These are phyloP conservation scores for Talaromyces sp. DNA, from an alignment of 2,329 filamentous ascomycete genomes.

Conservation along the genomic window DNA sequence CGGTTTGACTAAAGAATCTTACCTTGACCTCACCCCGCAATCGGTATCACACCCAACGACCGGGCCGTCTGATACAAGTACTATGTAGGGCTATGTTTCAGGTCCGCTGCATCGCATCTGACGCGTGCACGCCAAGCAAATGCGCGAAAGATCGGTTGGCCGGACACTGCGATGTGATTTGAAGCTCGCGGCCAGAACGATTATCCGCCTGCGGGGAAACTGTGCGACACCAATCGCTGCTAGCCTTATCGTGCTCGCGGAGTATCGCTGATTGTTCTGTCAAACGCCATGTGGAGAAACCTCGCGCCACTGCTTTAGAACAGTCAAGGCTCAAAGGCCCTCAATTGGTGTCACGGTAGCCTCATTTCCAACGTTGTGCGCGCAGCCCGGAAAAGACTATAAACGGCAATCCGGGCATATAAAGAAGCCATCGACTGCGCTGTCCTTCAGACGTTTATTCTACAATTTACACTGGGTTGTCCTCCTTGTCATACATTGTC, in stretches of 20 bases:
- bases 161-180: not conserved
- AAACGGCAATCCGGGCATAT: not conserved
- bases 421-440: not conserved
- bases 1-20: not conserved
- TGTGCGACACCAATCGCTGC: not conserved
- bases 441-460: not conserved
- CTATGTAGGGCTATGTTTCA: not conserved
- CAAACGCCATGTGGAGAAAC: not conserved
- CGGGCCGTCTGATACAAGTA: not conserved
- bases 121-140: not conserved
- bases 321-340: not conserved
- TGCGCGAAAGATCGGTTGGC: conserved; percentile 1
- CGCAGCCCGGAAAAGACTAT: not conserved
- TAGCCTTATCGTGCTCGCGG: not conserved
- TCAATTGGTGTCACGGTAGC: not conserved
- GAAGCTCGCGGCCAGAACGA: not conserved
- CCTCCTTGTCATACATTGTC: not conserved
- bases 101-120: not conserved
- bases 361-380: not conserved
- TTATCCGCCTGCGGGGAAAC: not conserved
- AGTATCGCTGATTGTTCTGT: not conserved
- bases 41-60: not conserved
- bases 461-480: not conserved
- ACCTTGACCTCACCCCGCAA: not conserved
- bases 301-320: not conserved